Percentiles rank a stretch among this genome's conserved stretches.
phyloP scores from a whole-genome alignment of 805 yeast species.

The Jamesozyma rosinii region DNA sequence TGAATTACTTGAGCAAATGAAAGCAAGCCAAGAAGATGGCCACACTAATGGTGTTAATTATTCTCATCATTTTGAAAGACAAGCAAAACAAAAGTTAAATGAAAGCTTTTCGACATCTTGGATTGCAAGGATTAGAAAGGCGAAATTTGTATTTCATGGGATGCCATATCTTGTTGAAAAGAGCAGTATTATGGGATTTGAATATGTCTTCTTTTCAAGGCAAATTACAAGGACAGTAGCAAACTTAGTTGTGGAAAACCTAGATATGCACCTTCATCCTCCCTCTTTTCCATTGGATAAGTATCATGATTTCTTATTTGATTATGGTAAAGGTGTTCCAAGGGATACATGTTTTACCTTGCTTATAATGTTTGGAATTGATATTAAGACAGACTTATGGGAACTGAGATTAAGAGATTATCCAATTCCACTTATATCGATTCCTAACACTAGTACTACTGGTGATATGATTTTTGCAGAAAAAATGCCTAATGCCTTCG shows the following conservation, averaged over 20 bases:
- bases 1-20: slow-evolving; percentile 6
- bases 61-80: slow-evolving; percentile 2
- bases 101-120: slow-evolving; percentile 36
- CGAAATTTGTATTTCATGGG: slow-evolving; percentile 24
- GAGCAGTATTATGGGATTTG: slow-evolving; percentile 12
- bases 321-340: slow-evolving; percentile 46
- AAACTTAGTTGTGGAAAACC: slow-evolving; percentile 16
- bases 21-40: background rate
- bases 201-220: slow-evolving; percentile 16
- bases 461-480: slow-evolving; percentile 55
- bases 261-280: slow-evolving; percentile 19
- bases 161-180: slow-evolving; percentile 18
- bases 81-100: slow-evolving; percentile 14
- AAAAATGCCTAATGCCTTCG: slow-evolving; percentile 37
- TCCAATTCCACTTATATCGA: slow-evolving; percentile 48
- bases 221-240: slow-evolving; percentile 23
- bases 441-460: slow-evolving; percentile 31
- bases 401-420: slow-evolving; percentile 44
- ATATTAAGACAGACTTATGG: slow-evolving; percentile 37
- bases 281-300: slow-evolving; percentile 27
- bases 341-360: slow-evolving; percentile 44
- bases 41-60: background rate
- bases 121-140: slow-evolving; percentile 29
- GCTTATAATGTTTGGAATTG: slow-evolving; percentile 41
- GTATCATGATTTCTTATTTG: slow-evolving; percentile 30